phyloP scores from a whole-genome alignment of 352 stramenopile species.

The Globisporangium spiculum region DNA sequence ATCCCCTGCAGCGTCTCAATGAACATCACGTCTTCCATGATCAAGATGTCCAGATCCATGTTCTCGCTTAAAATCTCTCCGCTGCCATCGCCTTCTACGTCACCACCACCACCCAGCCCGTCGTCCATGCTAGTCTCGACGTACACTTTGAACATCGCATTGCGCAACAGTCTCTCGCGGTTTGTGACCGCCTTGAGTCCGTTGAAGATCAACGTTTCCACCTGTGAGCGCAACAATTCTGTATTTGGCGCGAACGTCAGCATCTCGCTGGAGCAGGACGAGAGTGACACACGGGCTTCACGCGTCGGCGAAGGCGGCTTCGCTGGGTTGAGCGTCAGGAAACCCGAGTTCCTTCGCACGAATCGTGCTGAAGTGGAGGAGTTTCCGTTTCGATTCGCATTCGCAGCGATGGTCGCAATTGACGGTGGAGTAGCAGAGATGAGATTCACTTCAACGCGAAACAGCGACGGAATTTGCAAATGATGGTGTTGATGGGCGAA shows the following conservation, averaged over 20 bases:
- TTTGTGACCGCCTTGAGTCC: conserved; percentile 66
- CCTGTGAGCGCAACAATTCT: conserved; percentile 57
- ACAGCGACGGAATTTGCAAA: conserved; percentile 30
- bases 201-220: conserved; percentile 69
- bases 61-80: conserved; percentile 38
- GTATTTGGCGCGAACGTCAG: conserved; percentile 50
- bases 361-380: conserved; percentile 9
- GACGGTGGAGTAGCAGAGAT: conserved; percentile 19
- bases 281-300: not conserved
- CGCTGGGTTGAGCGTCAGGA: conserved; percentile 11
- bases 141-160: conserved; percentile 66
- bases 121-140: conserved; percentile 56
- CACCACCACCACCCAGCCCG: conserved; percentile 22
- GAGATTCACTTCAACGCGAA: conserved; percentile 74
- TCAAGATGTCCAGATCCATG: conserved; percentile 77
- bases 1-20: conserved; percentile 55
- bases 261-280: conserved; percentile 22
- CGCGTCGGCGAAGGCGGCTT: conserved; percentile 11
- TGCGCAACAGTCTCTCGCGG: conserved; percentile 54
- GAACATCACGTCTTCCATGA: conserved; percentile 69
- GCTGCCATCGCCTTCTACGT: conserved; percentile 29
- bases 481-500: not conserved
- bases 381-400: not conserved
- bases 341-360: conserved; percentile 21
- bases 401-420: conserved; percentile 10